A percentile compares a stretch with the other conserved stretches of the same genome.
phyloP scores from a whole-genome alignment of 306 rosid species.

The Cucurbita ficifolia region DNA sequence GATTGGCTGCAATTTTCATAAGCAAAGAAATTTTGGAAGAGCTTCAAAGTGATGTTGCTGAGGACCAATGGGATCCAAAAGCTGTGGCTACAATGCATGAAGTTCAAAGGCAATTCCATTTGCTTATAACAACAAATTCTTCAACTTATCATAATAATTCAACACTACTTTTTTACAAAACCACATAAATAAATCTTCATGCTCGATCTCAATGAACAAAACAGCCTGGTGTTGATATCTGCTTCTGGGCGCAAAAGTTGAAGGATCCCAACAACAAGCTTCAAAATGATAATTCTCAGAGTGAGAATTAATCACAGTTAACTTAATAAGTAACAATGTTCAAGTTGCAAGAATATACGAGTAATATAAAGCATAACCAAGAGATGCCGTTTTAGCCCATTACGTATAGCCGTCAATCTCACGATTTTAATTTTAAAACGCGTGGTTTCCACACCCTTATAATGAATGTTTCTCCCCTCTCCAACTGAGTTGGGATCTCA shows the following conservation, averaged over 20 bases:
- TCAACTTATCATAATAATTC: background rate
- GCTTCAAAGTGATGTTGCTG: too few species aligned
- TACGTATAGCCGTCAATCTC: too few species aligned
- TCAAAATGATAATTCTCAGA: background rate
- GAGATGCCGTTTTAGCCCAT: too few species aligned
- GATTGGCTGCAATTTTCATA: background rate
- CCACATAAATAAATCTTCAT: background rate
- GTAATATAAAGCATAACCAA: background rate
- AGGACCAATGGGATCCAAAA: background rate
- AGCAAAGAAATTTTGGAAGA: too few species aligned
- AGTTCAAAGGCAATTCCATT: background rate
- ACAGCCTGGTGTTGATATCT: background rate
- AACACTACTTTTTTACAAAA: slow-evolving; percentile 1
- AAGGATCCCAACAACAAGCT: background rate
- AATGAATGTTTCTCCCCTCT: too few species aligned
- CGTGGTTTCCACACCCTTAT: too few species aligned
- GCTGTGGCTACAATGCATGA: background rate
- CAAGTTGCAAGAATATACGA: background rate
- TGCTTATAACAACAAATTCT: background rate
- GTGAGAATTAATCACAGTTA: background rate
- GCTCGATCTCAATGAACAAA: background rate
- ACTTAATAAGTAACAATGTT: background rate
- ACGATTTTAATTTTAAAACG: too few species aligned
- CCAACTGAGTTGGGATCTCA: too few species aligned
- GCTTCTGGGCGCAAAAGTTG: background rate